Conservation (phyloP, 2,329 filamentous ascomycete genomes). For the Neonectria magnoliae region DNA sequence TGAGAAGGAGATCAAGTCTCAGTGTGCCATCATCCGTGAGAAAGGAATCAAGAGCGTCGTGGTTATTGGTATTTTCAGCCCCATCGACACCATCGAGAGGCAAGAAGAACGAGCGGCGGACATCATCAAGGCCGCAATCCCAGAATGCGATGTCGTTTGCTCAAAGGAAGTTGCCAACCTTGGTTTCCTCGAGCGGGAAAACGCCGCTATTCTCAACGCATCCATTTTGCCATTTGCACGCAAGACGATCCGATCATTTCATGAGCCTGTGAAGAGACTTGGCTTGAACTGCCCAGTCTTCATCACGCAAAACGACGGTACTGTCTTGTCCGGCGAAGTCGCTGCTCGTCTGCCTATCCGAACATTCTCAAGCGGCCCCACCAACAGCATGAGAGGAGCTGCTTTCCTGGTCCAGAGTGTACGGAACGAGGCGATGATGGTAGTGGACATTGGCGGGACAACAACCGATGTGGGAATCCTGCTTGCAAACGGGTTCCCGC, state of each 20-base stretch:
- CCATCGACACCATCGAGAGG: slow-evolving; percentile 58
- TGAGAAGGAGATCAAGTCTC: slow-evolving; percentile 50
- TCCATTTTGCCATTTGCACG: slow-evolving; percentile 67
- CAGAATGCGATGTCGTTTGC: slow-evolving; percentile 57
- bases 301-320: slow-evolving; percentile 72
- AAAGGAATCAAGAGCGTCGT: slow-evolving; percentile 60
- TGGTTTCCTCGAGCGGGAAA: slow-evolving; percentile 70
- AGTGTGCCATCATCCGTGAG: slow-evolving; percentile 51
- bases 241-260: slow-evolving; percentile 66
- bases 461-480: slow-evolving; percentile 72
- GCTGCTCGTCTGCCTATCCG: slow-evolving; percentile 67
- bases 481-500: slow-evolving; percentile 69
- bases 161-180: slow-evolving; percentile 64
- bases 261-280: slow-evolving; percentile 60
- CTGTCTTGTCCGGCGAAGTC: slow-evolving; percentile 62
- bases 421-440: slow-evolving; percentile 59
- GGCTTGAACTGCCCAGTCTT: slow-evolving; percentile 65
- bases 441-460: slow-evolving; percentile 74
- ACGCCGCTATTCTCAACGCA: slow-evolving; percentile 72
- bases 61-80: slow-evolving; percentile 61
- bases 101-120: slow-evolving; percentile 61
- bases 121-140: slow-evolving; percentile 53
- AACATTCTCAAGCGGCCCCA: slow-evolving; percentile 71
- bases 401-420: slow-evolving; percentile 63
- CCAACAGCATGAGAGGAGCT: slow-evolving; percentile 71